Evolutionary conservation across 2,329 filamentous ascomycete genomes (phyloP).

Genomic region (Arachnomyces sp.): DNA sequence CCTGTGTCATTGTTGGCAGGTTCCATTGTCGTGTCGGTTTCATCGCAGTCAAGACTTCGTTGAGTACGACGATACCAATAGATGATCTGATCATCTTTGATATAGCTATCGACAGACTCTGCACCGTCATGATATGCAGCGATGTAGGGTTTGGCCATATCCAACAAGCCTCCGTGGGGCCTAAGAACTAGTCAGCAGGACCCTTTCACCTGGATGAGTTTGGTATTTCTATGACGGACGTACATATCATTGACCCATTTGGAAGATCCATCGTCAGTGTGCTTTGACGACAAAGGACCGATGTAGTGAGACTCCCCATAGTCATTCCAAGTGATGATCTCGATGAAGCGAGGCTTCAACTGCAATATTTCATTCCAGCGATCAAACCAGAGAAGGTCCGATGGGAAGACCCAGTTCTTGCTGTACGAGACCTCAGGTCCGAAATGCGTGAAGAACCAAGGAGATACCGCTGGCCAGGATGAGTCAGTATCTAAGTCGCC

Average conservation of each 20-base stretch:
- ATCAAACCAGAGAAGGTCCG: conserved; percentile 55
- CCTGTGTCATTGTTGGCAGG: conserved; percentile 39
- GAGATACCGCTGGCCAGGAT: conserved; percentile 46
- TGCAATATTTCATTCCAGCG: conserved; percentile 50
- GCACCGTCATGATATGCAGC: conserved; percentile 45
- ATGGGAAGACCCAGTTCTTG: conserved; percentile 58
- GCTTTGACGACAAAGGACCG: conserved; percentile 38
- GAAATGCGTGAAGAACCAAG: conserved; percentile 53
- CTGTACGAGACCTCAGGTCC: conserved; percentile 28
- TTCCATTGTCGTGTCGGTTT: conserved; percentile 44
- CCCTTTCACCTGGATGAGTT: conserved; percentile 1
- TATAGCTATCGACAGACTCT: conserved; percentile 27
- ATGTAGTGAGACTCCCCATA: conserved; percentile 56
- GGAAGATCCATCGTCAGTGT: conserved; percentile 33
- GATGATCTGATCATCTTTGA: conserved; percentile 43
- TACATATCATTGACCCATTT: conserved; percentile 46
- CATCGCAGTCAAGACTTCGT: conserved; percentile 41
- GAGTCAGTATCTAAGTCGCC: background rate
- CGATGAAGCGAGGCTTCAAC: conserved; percentile 45
- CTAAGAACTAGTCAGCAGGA: conserved; percentile 14
- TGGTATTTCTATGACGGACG: conserved; percentile 8
- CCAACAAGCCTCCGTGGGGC: conserved; percentile 48
- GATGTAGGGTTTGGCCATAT: conserved; percentile 49
- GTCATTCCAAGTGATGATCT: conserved; percentile 55
- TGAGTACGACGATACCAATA: conserved; percentile 52